These are phyloP conservation scores for Blastobotrys peoriensis DNA, from an alignment of 805 yeast genomes.

Conservation along the genomic window DNA sequence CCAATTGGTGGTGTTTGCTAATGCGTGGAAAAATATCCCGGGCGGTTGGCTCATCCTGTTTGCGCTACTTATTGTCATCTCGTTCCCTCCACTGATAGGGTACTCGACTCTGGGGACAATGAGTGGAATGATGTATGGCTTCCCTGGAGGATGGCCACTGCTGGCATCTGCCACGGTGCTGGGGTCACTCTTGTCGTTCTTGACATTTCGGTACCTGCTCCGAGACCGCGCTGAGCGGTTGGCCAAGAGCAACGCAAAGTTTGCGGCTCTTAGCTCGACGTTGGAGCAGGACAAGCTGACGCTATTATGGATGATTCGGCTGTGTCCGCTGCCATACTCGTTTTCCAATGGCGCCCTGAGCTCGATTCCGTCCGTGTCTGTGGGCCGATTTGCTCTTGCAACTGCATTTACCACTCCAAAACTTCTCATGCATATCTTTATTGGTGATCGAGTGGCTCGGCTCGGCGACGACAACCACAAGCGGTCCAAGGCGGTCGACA, in stretches of 20 bases:
- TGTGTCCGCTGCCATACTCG: slow-evolving; percentile 93
- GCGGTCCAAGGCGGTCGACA: slow-evolving; percentile 51
- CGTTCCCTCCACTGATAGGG: slow-evolving; percentile 90
- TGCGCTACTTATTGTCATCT: slow-evolving; percentile 51
- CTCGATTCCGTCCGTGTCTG: slow-evolving; percentile 69
- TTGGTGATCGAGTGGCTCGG: slow-evolving; percentile 68
- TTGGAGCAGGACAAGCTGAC: slow-evolving; percentile 64
- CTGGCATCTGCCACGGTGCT: slow-evolving; percentile 60
- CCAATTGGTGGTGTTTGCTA: slow-evolving; percentile 27
- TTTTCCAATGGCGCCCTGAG: slow-evolving; percentile 89
- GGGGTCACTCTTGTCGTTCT: slow-evolving; percentile 74
- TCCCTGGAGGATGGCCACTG: slow-evolving; percentile 71
- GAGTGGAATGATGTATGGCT: slow-evolving; percentile 79
- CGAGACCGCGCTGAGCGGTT: slow-evolving; percentile 52
- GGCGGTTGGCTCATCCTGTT: slow-evolving; percentile 40
- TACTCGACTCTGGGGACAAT: slow-evolving; percentile 61
- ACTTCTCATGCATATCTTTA: slow-evolving; percentile 63
- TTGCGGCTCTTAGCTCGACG: slow-evolving; percentile 69
- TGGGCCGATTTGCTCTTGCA: slow-evolving; percentile 60
- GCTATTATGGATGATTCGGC: slow-evolving; percentile 62
- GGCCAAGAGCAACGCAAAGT: slow-evolving; percentile 53
- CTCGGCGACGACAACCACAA: slow-evolving; percentile 51
- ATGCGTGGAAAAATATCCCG: slow-evolving; percentile 26
- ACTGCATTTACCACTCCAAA: slow-evolving; percentile 78
- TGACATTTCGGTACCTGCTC: slow-evolving; percentile 57